phyloP scores from a whole-genome alignment of 169 alveolate species.

The Eimeria tenella region DNA sequence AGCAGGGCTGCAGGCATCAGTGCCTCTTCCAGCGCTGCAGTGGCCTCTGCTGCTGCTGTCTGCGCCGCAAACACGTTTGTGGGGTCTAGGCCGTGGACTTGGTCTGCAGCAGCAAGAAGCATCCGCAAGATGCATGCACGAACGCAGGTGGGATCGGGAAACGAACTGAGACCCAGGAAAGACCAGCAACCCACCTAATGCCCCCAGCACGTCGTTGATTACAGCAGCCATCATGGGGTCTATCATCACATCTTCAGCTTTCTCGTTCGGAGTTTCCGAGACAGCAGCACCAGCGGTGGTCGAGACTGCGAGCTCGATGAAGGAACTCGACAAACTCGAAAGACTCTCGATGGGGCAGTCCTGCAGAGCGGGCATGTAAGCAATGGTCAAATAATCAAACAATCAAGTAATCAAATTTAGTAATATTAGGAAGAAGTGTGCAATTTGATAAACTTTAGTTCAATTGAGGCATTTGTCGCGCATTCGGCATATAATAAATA shows the following conservation, averaged over 20 bases:
- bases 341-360: constrained; percentile 73
- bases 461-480: background rate
- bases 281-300: background rate
- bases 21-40: constrained; percentile 61
- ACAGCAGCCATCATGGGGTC: constrained; percentile 38
- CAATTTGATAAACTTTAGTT: background rate
- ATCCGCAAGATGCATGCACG: background rate
- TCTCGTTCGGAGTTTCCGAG: constrained; percentile 69
- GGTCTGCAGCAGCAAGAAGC: constrained; percentile 70
- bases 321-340: constrained; percentile 30
- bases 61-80: constrained; percentile 80
- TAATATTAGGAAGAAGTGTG: background rate
- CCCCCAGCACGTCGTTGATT: constrained; percentile 29
- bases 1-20: constrained; percentile 82
- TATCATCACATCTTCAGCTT: constrained; percentile 36
- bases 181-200: background rate
- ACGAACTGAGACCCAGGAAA: background rate
- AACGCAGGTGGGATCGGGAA: background rate
- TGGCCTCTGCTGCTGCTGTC: constrained; percentile 78
- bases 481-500: background rate
- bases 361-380: background rate
- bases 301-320: constrained; percentile 37
- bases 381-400: background rate
- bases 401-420: too few relatives aligned
- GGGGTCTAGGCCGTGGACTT: constrained; percentile 84